Conservation (phyloP, 1,139 yeast species). For the Spathaspora sp. region DNA sequence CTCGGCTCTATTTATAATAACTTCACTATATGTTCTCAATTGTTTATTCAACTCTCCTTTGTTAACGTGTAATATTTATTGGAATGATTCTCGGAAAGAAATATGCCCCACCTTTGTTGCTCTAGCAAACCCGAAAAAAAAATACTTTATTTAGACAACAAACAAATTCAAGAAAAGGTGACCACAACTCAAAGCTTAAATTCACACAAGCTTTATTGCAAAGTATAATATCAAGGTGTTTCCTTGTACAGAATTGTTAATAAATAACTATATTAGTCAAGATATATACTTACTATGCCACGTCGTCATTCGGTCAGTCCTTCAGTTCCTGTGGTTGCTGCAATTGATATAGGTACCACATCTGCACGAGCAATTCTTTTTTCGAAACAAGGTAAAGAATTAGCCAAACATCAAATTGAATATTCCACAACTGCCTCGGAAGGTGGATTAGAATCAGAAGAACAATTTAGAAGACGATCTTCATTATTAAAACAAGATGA, state of each 20-base stretch:
- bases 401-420: constrained; percentile 88
- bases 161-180: no score
- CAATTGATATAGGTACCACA: constrained; percentile 92
- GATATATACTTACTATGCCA: constrained; percentile 24
- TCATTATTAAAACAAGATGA: constrained; percentile 51
- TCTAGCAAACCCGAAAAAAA: no score
- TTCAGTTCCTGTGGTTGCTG: constrained; percentile 54
- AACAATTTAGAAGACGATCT: constrained; percentile 51
- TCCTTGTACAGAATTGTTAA: neutral
- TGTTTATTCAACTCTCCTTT: no score
- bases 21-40: no score
- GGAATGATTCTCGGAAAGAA: no score
- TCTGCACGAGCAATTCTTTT: constrained; percentile 90
- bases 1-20: no score
- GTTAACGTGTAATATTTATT: no score
- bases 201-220: no score
- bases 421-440: constrained; percentile 73
- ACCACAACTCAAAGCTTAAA: no score
- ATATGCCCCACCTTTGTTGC: no score
- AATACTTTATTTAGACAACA: no score
- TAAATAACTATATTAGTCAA: neutral
- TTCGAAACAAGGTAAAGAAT: constrained; percentile 67
- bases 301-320: constrained; percentile 45
- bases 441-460: constrained; percentile 46
- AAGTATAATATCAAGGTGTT: no score